Base-by-base conservation (phyloP, 345 rosid species). In the Rhodamnia rubescens region DNA sequence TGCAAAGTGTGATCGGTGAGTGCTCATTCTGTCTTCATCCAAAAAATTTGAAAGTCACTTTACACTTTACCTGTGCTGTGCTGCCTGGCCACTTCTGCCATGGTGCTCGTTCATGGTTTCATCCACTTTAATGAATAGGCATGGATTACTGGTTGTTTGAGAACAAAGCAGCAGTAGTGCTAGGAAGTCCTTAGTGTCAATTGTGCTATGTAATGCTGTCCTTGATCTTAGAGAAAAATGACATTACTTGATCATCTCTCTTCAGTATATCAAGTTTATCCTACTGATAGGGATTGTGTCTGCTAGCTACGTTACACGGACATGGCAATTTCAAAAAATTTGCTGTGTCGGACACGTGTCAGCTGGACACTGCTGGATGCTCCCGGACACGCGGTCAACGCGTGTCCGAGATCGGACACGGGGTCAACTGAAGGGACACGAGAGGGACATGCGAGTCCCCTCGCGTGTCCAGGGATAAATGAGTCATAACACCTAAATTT, bases 1-100 rank as follows among this genome's bases (percentile, higher is more conserved):
- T 89, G 96, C 97, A 22, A 95, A 93, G 89, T 90, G 89, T 78
- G 91, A 90, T 92, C 93, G 98, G 98, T 97, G 84, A 90, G 94
- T 87, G 74, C 83, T 85, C 55, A 20, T n/a, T 88, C 58, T 44
- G 61, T 86, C 64, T 50, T 29, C 49, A 22, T 22, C 50, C 24
- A 27, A 49, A 64, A 84, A 15, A 83, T 86, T 78, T 55, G 32
- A 15, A 5, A 59, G 56, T 51, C 58, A n/a, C 83, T 53, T 84
- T 83, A 40, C 44, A 36, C 61, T 84, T 44, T 78, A 40, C 32
- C 44, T 40, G 24, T 49, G 85, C 85, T 58, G 54, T 80, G 83
- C 49, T 78, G 27, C 81, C 18, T 32, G 78, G 78, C 7, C 78
- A 69, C 78, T 69, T 18, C 78, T 69, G 47, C 78, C 47, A 32